Evolutionary conservation across 1,284 basidiomycete genomes (phyloP).

Genomic region (Sphaerobolus stellatus): DNA sequence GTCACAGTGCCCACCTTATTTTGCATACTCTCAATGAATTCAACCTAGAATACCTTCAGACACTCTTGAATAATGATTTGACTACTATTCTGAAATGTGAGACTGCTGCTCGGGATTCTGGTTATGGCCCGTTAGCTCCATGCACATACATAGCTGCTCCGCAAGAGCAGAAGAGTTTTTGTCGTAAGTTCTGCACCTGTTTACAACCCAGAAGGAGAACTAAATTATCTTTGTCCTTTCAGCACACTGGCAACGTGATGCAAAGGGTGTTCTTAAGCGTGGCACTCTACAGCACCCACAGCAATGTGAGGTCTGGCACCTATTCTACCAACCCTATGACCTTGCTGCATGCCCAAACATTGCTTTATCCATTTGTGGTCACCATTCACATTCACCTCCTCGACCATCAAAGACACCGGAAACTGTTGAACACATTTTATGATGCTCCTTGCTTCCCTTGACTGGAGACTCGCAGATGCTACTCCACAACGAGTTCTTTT

Average conservation of each 20-base stretch:
- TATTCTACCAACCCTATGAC: conserved; percentile 22
- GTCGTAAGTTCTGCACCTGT: conserved; percentile 17
- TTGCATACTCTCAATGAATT: conserved; percentile 24
- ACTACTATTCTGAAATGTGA: background rate
- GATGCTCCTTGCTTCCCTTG: conserved; percentile 13
- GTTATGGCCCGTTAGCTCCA: conserved; percentile 22
- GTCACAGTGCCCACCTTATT: conserved; percentile 18
- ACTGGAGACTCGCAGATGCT: conserved; percentile 29
- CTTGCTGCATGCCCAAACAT: conserved; percentile 17
- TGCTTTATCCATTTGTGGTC: conserved; percentile 20
- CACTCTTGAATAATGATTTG: conserved; percentile 15
- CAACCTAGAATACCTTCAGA: conserved; percentile 20
- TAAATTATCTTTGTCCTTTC: background rate
- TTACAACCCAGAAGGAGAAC: background rate
- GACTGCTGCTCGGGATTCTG: conserved; percentile 6
- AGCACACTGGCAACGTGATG: conserved; percentile 25
- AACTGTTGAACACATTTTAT: conserved; percentile 3
- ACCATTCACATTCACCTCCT: conserved; percentile 19
- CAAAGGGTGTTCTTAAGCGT: conserved; percentile 14
- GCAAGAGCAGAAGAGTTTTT: conserved; percentile 19
- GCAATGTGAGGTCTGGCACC: conserved; percentile 18
- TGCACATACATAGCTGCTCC: conserved; percentile 19
- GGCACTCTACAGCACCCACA: conserved; percentile 2
- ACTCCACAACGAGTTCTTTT: conserved; percentile 25
- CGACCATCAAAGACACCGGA: conserved; percentile 15